These are phyloP conservation scores for Eremochloa ophiuroides DNA, from an alignment of 176 grass and related monocot species.

Conservation along the genomic window DNA sequence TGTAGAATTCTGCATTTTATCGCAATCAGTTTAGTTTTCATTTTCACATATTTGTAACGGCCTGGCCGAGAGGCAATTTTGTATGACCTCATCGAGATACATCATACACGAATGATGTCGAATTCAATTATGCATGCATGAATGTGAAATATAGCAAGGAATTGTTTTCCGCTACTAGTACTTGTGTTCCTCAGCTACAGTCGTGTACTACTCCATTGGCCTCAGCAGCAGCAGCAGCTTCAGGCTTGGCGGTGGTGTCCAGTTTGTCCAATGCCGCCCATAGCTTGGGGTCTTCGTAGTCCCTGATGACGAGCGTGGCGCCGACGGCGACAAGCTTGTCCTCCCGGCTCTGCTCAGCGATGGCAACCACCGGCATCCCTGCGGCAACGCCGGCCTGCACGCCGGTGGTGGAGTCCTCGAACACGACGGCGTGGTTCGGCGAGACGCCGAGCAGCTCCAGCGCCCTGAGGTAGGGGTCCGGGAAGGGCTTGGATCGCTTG, in stretches of 20 bases:
- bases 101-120: background rate
- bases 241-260: background rate
- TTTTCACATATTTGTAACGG: background rate
- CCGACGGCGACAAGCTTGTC: slow-evolving; percentile 40
- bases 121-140: background rate
- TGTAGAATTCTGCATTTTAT: background rate
- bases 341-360: slow-evolving; percentile 46
- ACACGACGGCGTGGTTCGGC: slow-evolving; percentile 44
- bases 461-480: slow-evolving; percentile 64
- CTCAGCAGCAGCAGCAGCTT: background rate
- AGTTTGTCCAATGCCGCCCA: slow-evolving; percentile 45
- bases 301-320: slow-evolving; percentile 57
- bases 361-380: slow-evolving; percentile 59
- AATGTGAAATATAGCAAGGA: background rate
- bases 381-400: slow-evolving; percentile 65
- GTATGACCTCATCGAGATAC: background rate
- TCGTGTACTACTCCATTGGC: background rate
- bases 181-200: background rate
- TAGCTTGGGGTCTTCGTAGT: slow-evolving; percentile 66
- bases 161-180: background rate
- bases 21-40: slow-evolving; percentile 1
- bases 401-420: slow-evolving; percentile 68
- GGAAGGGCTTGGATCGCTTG: slow-evolving; percentile 48
- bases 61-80: slow-evolving; percentile 1
- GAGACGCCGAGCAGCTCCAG: slow-evolving; percentile 50